Evolutionary conservation across 441 rosid species (phyloP).

Genomic region (Theobroma grandiflorum): DNA sequence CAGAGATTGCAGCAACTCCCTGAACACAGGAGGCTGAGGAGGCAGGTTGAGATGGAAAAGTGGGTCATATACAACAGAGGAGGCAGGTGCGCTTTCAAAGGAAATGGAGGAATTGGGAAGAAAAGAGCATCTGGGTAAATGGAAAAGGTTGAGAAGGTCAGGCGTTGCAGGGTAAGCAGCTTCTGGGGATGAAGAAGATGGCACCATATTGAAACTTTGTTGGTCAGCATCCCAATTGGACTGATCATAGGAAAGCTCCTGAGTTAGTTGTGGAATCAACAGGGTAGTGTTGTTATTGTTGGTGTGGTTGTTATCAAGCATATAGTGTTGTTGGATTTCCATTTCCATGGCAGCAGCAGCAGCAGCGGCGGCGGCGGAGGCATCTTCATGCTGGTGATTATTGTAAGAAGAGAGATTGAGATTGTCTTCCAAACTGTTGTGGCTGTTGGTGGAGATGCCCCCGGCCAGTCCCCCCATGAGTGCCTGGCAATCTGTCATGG

Average conservation of each 20-base stretch:
- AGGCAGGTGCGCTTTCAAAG: conserved; percentile 43
- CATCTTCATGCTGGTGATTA: conserved; percentile 31
- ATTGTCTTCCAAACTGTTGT: conserved; percentile 38
- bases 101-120: conserved; percentile 56
- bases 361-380: conserved; percentile 31
- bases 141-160: conserved; percentile 77
- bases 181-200: conserved; percentile 34
- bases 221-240: conserved; percentile 47
- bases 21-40: conserved; percentile 73
- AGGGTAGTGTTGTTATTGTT: conserved; percentile 35
- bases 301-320: neutral
- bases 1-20: conserved; percentile 58
- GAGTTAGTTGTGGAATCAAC: conserved; percentile 51
- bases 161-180: conserved; percentile 47
- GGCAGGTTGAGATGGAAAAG: conserved; percentile 67
- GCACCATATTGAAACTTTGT: conserved; percentile 40
- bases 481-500: conserved; percentile 38
- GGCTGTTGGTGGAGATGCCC: conserved; percentile 38
- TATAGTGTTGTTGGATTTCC: conserved; percentile 46
- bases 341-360: conserved; percentile 38
- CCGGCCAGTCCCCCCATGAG: conserved; percentile 29
- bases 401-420: conserved; percentile 50
- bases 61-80: conserved; percentile 66
- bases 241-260: conserved; percentile 32
- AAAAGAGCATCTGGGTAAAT: conserved; percentile 52